Evolutionary conservation across 495 filamentous ascomycete genomes (phyloP).

Genomic region (Aspergillus nanangensis): DNA sequence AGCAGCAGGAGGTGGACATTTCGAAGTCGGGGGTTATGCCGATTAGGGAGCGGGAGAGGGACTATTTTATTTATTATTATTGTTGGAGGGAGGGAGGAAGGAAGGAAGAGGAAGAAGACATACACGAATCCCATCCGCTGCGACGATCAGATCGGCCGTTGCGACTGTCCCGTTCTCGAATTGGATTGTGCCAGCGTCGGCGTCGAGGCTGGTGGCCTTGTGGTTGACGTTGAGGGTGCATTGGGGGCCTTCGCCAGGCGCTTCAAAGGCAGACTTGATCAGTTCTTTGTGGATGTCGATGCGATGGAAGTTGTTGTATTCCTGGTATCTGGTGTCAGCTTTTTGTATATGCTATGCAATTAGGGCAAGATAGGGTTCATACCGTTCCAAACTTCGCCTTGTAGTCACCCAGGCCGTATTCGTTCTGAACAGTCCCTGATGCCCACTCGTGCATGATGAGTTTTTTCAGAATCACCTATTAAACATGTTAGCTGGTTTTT

Average conservation of each 20-base stretch:
- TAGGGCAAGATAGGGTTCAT: too few species aligned
- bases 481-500: background rate
- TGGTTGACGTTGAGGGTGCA: slow-evolving; percentile 22
- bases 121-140: slow-evolving; percentile 27
- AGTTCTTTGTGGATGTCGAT: slow-evolving; percentile 27
- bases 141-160: slow-evolving; percentile 21
- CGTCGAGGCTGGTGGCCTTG: slow-evolving; percentile 15
- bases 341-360: too few species aligned
- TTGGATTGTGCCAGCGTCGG: slow-evolving; percentile 13
- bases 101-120: too few species aligned
- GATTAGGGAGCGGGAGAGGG: slow-evolving; percentile 6
- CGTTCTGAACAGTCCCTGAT: slow-evolving; percentile 20
- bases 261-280: slow-evolving; percentile 18
- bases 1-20: slow-evolving; percentile 27
- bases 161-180: slow-evolving; percentile 20
- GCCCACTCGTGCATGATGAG: slow-evolving; percentile 28
- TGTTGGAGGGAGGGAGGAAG: too few species aligned
- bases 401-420: slow-evolving; percentile 24
- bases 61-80: too few species aligned
- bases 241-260: slow-evolving; percentile 14
- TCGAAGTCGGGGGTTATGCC: slow-evolving; percentile 21
- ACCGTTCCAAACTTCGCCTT: slow-evolving; percentile 24
- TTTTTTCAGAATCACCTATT: slow-evolving; percentile 26
- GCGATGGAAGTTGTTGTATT: slow-evolving; percentile 29
- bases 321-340: too few species aligned